Conservation (phyloP, 441 rosid species). For the Aleurites moluccanus region DNA sequence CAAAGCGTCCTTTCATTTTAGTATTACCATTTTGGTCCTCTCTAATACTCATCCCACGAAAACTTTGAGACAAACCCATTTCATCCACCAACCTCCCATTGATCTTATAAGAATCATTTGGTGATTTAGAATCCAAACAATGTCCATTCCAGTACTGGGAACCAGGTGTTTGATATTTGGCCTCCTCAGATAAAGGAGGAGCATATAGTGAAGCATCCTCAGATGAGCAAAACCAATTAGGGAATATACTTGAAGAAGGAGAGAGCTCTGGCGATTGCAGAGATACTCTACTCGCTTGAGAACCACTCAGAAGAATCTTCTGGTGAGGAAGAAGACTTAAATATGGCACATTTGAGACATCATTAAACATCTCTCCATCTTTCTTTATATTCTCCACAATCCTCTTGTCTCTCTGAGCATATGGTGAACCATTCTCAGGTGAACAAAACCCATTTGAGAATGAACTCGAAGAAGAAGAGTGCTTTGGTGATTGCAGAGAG, state of each 20-base stretch:
- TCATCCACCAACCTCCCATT: constrained; percentile 29
- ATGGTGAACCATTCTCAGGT: neutral
- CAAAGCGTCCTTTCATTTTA: constrained; percentile 33
- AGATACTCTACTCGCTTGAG: constrained; percentile 27
- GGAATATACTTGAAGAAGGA: constrained; percentile 34
- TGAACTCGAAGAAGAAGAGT: constrained; percentile 7
- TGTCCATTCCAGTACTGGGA: constrained; percentile 34
- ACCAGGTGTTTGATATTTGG: constrained; percentile 17
- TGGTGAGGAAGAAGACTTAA: constrained; percentile 23
- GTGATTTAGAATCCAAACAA: constrained; percentile 30
- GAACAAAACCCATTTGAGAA: constrained; percentile 17
- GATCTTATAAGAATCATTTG: constrained; percentile 20
- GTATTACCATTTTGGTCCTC: constrained; percentile 33
- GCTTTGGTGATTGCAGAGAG: neutral
- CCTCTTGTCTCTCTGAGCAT: constrained; percentile 22
- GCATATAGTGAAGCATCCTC: constrained; percentile 28
- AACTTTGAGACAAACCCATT: constrained; percentile 43
- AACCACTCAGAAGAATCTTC: constrained; percentile 23
- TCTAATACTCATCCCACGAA: constrained; percentile 45
- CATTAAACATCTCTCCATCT: constrained; percentile 25
- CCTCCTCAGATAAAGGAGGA: constrained; percentile 24
- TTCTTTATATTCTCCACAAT: constrained; percentile 22
- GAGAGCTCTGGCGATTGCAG: constrained; percentile 35
- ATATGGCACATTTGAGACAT: constrained; percentile 24
- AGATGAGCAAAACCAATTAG: constrained; percentile 39